These are phyloP conservation scores for Apophysomyces ossiformis DNA, from an alignment of 371 early-diverging fungal species.

Conservation along the genomic window DNA sequence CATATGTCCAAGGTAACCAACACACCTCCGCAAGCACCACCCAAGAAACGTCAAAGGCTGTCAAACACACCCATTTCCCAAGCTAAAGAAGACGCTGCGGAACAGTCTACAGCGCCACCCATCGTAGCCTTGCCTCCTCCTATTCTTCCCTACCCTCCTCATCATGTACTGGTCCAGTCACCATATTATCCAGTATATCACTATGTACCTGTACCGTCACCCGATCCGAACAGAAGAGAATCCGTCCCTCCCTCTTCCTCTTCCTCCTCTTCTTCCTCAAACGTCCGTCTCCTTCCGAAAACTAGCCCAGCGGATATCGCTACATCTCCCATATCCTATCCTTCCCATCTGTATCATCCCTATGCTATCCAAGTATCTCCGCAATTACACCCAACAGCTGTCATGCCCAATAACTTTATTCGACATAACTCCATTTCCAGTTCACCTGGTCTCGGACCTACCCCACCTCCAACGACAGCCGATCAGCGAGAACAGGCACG, in stretches of 20 bases:
- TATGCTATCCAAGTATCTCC: conserved; percentile 26
- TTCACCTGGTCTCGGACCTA: conserved; percentile 24
- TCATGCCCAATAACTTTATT: conserved; percentile 10
- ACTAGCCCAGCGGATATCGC: neutral
- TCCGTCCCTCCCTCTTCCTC: neutral
- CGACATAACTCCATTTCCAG: conserved; percentile 17
- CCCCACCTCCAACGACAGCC: conserved; percentile 28
- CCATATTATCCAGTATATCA: conserved; percentile 6
- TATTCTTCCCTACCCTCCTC: conserved; percentile 7
- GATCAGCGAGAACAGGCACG: conserved; percentile 61
- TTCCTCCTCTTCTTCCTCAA: neutral
- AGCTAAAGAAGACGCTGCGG: neutral
- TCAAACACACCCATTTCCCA: neutral
- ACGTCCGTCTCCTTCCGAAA: neutral
- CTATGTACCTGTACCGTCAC: conserved; percentile 5
- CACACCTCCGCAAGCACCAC: neutral
- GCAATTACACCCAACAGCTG: conserved; percentile 15
- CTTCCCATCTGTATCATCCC: conserved; percentile 26
- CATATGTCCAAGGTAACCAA: neutral
- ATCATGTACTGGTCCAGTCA: conserved; percentile 6
- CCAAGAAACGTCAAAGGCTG: neutral
- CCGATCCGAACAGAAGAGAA: conserved; percentile 8
- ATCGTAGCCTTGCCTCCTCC: conserved; percentile 9
- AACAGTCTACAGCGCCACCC: neutral
- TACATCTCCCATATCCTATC: conserved; percentile 10